Evolutionary conservation across 2,329 filamentous ascomycete genomes (phyloP).

Genomic region (Cladosporium cucumerinum): DNA sequence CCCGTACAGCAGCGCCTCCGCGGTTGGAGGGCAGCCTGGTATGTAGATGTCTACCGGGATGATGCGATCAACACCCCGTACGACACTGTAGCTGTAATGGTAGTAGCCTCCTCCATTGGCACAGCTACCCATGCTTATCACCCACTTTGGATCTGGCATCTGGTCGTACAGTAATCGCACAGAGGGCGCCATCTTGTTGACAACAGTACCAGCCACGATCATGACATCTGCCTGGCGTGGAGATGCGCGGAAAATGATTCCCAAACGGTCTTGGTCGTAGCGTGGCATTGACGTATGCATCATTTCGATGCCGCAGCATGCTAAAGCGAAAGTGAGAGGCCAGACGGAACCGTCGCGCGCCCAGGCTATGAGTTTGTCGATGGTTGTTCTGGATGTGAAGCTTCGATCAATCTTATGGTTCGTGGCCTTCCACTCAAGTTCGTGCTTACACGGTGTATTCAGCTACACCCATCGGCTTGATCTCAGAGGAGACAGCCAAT

Average conservation of each 20-base stretch:
- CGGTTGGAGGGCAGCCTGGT: conserved; percentile 62
- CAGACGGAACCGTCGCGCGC: conserved; percentile 78
- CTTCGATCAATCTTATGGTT: neutral
- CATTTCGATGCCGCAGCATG: conserved; percentile 89
- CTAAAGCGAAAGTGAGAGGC: conserved; percentile 85
- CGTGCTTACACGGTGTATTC: neutral
- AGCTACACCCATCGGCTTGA: conserved; percentile 1
- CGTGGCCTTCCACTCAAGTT: neutral
- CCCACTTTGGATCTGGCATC: conserved; percentile 88
- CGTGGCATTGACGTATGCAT: conserved; percentile 86
- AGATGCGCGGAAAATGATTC: conserved; percentile 87
- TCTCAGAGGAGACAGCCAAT: neutral
- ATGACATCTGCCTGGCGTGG: conserved; percentile 87
- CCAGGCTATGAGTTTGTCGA: conserved; percentile 81
- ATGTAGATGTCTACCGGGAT: conserved; percentile 79
- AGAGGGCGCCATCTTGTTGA: conserved; percentile 92
- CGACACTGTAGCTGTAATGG: conserved; percentile 76
- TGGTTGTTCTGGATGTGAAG: conserved; percentile 57
- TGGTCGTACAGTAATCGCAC: conserved; percentile 87
- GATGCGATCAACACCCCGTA: conserved; percentile 71
- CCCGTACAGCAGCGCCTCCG: conserved; percentile 54
- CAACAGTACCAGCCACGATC: conserved; percentile 90
- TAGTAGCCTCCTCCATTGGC: conserved; percentile 82
- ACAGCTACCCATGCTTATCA: conserved; percentile 78
- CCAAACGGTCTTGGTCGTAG: conserved; percentile 84